Base-by-base conservation (phyloP, 2,329 filamentous ascomycete species). In the Botryosphaeria dothidea region DNA sequence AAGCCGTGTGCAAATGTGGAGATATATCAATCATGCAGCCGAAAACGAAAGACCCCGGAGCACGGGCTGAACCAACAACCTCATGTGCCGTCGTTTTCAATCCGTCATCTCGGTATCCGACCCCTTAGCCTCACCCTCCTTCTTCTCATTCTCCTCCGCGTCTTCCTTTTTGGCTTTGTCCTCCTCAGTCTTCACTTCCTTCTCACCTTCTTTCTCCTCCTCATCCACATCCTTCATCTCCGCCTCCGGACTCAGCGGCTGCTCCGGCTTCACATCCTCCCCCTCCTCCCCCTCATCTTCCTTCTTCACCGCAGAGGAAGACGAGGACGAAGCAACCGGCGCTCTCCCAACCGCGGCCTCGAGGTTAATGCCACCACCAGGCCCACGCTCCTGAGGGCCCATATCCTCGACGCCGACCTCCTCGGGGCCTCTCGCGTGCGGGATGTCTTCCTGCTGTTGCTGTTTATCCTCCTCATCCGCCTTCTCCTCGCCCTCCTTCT, bases 361-460 rank as follows among this genome's bases (percentile, higher is more conserved):
- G 51, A 77, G 73, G 54, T 78, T 68, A 29, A 78, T 67, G 13
- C 51, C 48, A 4, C 61, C 52, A 8, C 64, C 66, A 4, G 36
- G 15, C 6, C 51, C 63, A 78, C 80, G 61, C 68, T 79, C 77
- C 92, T 83, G 93, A 9, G 91, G 88, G 0, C 95, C 95, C 69
- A 92, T 90, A 74, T 99, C 95, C 70, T 92, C 88, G 66, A 93
- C 88, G 4, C 93, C 94, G 58, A 98, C 90, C 70, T 92, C 85
- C 31, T 92, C 88, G 0, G 95, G 95, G 0, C 94, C 94, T 45
- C 92, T 85, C 0, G 91, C 92, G 77, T 96, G 92, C 4, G 93
- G 92, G 2, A 80, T 72, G 61, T 88, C 83, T 66, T 92, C 89
- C 58, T 75, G 31, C 41, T 41, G 29, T 21, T 75, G 31, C 41